Evolutionary conservation across 2,329 filamentous ascomycete species (phyloP).

Genomic region (Aspergillus tubingensis): DNA sequence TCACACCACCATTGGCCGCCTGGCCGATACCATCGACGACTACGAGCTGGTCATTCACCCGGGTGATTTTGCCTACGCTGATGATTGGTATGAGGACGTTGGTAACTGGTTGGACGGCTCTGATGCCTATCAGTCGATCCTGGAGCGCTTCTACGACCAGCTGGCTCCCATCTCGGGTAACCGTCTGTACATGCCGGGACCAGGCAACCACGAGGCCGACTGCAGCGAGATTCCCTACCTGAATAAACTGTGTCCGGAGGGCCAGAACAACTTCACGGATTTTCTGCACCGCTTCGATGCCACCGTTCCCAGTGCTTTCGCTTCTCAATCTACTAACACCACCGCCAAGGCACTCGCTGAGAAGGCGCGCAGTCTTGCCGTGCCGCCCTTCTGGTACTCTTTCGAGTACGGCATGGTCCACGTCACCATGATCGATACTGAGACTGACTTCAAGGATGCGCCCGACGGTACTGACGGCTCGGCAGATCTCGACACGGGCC

Average conservation of each 20-base stretch:
- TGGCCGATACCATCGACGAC: slow-evolving; percentile 55
- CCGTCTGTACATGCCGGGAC: slow-evolving; percentile 59
- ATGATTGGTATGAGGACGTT: slow-evolving; percentile 55
- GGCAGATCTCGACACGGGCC: slow-evolving; percentile 49
- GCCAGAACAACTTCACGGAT: slow-evolving; percentile 63
- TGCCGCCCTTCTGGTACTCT: slow-evolving; percentile 62
- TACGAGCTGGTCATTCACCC: slow-evolving; percentile 53
- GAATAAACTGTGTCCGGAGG: slow-evolving; percentile 36
- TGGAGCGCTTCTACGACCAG: slow-evolving; percentile 60
- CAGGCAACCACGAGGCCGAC: slow-evolving; percentile 62
- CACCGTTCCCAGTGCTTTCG: slow-evolving; percentile 55
- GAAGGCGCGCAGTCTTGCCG: slow-evolving; percentile 48
- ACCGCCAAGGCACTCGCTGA: slow-evolving; percentile 49
- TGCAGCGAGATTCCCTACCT: slow-evolving; percentile 42
- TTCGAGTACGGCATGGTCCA: slow-evolving; percentile 63
- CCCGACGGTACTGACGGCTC: slow-evolving; percentile 50
- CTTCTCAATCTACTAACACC: slow-evolving; percentile 49
- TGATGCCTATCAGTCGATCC: slow-evolving; percentile 58
- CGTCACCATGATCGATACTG: slow-evolving; percentile 58
- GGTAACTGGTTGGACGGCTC: slow-evolving; percentile 52
- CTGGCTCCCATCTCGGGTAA: slow-evolving; percentile 56
- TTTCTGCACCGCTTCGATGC: slow-evolving; percentile 58
- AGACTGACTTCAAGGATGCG: slow-evolving; percentile 57
- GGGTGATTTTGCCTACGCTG: slow-evolving; percentile 59
- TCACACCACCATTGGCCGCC: slow-evolving; percentile 60